Evolutionary conservation across 1,139 yeast genomes (phyloP).

Genomic region (Saccharomyces pastorianus): DNA sequence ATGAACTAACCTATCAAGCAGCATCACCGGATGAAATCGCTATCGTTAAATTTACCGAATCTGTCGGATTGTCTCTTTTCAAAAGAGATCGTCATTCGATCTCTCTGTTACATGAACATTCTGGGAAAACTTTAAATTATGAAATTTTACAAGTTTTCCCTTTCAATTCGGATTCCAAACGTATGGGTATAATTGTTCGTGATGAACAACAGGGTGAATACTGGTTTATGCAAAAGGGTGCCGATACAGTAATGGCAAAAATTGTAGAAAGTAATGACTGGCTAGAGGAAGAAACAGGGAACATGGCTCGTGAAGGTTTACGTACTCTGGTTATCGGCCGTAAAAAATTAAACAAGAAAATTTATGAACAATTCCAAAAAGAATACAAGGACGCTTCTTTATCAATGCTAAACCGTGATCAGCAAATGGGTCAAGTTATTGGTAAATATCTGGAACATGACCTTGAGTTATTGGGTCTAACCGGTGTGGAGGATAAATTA

Average conservation of each 20-base stretch:
- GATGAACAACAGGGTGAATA: constrained; percentile 57
- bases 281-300: constrained; percentile 95
- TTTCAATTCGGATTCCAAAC: constrained; percentile 86
- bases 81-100: constrained; percentile 77
- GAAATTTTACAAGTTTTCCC: constrained; percentile 83
- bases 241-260: constrained; percentile 88
- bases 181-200: constrained; percentile 86
- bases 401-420: constrained; percentile 73
- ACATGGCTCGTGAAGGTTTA: constrained; percentile 97
- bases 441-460: constrained; percentile 68
- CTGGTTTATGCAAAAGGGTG: constrained; percentile 90
- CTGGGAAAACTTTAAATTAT: constrained; percentile 46
- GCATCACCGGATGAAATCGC: constrained; percentile 99
- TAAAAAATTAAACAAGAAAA: constrained; percentile 49
- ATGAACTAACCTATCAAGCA: constrained; percentile 76
- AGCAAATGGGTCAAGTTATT: constrained; percentile 60
- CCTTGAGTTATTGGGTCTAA: constrained; percentile 78
- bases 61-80: constrained; percentile 69
- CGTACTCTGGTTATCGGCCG: constrained; percentile 90
- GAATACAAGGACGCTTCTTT: constrained; percentile 67
- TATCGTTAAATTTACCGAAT: constrained; percentile 83
- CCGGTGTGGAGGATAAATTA: constrained; percentile 95
- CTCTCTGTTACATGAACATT: constrained; percentile 55
- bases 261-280: constrained; percentile 86
- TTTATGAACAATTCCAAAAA: constrained; percentile 54